Evolutionary conservation across 2,329 filamentous ascomycete genomes (phyloP), one percentile per base, ranked within the genome.

Genomic region (Intubia oerlemansii): DNA sequence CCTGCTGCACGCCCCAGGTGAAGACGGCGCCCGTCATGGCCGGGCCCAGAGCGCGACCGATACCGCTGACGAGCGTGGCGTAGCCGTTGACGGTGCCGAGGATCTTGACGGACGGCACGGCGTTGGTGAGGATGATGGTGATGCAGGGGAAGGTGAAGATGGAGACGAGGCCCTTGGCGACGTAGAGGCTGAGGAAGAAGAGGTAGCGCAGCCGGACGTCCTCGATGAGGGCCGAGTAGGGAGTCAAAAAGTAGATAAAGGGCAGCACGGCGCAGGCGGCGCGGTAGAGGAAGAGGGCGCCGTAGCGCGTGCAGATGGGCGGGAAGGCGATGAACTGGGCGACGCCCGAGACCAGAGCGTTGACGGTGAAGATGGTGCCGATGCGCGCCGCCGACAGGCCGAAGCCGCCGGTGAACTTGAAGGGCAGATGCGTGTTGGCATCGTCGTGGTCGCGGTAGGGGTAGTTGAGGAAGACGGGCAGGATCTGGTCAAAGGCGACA

Each of bases 51-150:
- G 81, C 84, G 27, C 84, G 59, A 2, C 84, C 85, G 5, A 93
- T 49, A 1, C 79, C 82, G 37, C 72, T 75, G 19, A 84, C 68
- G 32, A 74, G 77, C 0, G 84, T 92, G 0, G 81, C 84, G 35
- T 92, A 70, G 3, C 85, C 88, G 43, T 95, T 95, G 31, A 95
- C 53, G 0, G 84, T 93, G 2, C 82, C 84, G 5, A 95, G 62
- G 8, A 91, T 66, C 24, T 63, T 57, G 11, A 92, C 54, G 31
- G 74, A 82, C 1, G 60, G 52, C 5, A 81, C 81, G 8, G 74
- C 80, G 50, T 93, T 93, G 17, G 84, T 93, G 21, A 95, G 62
- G 27, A 95, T 58, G 40, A 95, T 93, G 5, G 80, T 91, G 16
- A 66, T 74, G 42, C 79, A 88, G 0, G 88, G 85, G 46, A 93